phyloP scores from a whole-genome alignment of 257 asterid genomes.

The Perilla frutescens region DNA sequence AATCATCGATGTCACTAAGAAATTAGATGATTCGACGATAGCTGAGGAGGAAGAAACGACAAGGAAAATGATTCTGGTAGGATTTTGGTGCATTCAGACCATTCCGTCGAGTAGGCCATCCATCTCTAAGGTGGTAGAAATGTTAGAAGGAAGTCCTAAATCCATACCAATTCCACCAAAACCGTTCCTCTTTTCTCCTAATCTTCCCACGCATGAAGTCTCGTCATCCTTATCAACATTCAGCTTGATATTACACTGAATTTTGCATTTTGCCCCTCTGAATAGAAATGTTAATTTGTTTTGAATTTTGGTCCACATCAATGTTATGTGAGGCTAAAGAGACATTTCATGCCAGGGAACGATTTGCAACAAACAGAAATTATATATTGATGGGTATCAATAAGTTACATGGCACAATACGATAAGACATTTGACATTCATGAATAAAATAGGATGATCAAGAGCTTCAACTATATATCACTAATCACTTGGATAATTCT shows the following conservation, averaged over 20 bases:
- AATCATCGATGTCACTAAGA: not conserved
- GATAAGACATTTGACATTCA: not conserved
- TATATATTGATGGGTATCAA: not conserved
- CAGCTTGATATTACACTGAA: not conserved
- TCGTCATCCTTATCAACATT: constrained; percentile 1
- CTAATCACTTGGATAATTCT: not conserved
- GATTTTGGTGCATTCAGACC: constrained; percentile 64
- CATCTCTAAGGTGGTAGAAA: constrained; percentile 54
- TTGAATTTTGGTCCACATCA: no score
- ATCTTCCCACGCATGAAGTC: not conserved
- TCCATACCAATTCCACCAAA: constrained; percentile 54
- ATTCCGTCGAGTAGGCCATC: constrained; percentile 50
- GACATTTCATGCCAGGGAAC: no score
- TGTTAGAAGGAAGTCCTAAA: constrained; percentile 48
- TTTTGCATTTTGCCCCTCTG: no score
- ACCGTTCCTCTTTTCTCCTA: constrained; percentile 37
- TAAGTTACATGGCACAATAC: not conserved
- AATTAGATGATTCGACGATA: constrained; percentile 15
- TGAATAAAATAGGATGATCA: not conserved
- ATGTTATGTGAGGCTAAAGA: no score
- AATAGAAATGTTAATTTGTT: no score
- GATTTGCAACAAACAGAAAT: not conserved
- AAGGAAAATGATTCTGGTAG: constrained; percentile 52
- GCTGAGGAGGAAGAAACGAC: constrained; percentile 43
- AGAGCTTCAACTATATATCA: not conserved